Conservation (phyloP, 345 rosid genomes). For the Salix arbutifolia region DNA sequence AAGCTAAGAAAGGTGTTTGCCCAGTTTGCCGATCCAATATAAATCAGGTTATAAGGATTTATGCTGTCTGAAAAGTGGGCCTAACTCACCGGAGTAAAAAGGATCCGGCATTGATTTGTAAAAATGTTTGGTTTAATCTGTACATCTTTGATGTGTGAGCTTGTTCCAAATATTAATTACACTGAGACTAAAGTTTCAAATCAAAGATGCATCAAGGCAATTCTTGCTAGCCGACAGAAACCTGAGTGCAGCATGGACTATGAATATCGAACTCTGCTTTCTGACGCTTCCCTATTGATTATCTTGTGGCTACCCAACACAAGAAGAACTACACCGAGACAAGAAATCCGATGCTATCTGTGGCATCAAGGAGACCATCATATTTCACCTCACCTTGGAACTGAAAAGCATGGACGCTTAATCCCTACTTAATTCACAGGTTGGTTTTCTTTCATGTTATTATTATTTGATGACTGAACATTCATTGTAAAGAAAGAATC, state of each 20-base stretch:
- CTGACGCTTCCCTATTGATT: neutral
- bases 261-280: neutral
- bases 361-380: neutral
- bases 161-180: neutral
- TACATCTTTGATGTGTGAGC: neutral
- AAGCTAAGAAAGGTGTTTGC: constrained; percentile 23
- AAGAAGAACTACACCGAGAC: neutral
- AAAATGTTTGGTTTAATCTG: neutral
- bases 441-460: neutral
- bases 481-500: neutral
- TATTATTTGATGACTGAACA: neutral
- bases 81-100: neutral
- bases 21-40: constrained; percentile 22
- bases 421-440: neutral
- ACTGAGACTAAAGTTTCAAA: neutral
- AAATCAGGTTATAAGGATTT: constrained; percentile 20
- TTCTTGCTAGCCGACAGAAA: neutral
- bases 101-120: neutral
- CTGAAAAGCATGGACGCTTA: neutral
- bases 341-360: neutral
- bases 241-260: neutral
- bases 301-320: neutral
- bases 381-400: neutral
- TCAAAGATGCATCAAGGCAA: neutral
- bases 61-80: constrained; percentile 21